Evolutionary conservation across 2,329 filamentous ascomycete species (phyloP), one percentile per base, ranked within the genome.

Genomic region (Apiospora arundinis): DNA sequence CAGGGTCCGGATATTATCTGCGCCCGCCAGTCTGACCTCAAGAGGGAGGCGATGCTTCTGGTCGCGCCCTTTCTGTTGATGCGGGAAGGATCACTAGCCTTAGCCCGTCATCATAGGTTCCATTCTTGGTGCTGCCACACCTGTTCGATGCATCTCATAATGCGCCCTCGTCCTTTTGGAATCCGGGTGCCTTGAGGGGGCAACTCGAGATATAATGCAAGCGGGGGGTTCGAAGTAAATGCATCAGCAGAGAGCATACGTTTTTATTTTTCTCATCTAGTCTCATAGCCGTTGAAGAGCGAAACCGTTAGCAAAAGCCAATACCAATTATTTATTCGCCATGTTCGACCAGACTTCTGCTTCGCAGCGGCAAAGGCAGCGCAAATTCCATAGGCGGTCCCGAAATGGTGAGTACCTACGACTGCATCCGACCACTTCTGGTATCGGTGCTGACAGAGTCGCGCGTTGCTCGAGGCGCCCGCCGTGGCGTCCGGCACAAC

Each of bases 371-470:
- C 78, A 80, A 69, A 76, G 78, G 40, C 79, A 80, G 72, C 78
- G 79, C 70, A 78, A 77, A 74, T 80, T 80, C 60, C 79, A 80
- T 70, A 77, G 79, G 63, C 76, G 79, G 69, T 79, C 78, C 40
- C 76, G 77, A 46, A 80, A 79, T 68, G 78, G 79, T 67, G 77
- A 77, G 73, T 74, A 32, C n/a, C 45, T n/a, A n/a, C n/a, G 42
- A 11, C 65, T 46, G 40, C 44, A 45, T 18, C 40, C 7, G 42
- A 67, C 12, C 69, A 46, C 44, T 6, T 18, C 37, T 14, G 28
- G 46, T 45, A 42, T 23, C 12, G 56, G 18, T 45, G 66, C 71
- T 72, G 69, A 72, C 67, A 32, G 16, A 32, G 25, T 44, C 23
- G 65, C 49, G 66, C 69, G 32, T 63, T 32, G 49, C 28, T 60